phyloP scores from a whole-genome alignment of 176 grass and related monocot species.

The Ensete glaucum region DNA sequence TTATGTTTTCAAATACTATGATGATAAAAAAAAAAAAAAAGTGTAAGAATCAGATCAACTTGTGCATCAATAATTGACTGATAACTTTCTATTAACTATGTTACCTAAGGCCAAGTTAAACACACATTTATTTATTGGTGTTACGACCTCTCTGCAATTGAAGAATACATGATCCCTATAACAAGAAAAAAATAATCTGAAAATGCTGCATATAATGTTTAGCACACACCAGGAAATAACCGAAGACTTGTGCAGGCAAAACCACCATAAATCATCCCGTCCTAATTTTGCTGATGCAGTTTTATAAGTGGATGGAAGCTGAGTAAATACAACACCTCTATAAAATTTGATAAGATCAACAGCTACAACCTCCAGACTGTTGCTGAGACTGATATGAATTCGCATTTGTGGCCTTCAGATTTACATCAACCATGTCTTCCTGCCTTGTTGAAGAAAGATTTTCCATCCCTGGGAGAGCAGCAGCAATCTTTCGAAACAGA shows the following conservation, averaged over 20 bases:
- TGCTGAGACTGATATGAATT: conserved; percentile 29
- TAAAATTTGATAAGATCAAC: conserved; percentile 12
- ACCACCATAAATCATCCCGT: neutral
- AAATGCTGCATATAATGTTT: neutral
- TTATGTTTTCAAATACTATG: too few relatives aligned
- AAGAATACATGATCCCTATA: neutral
- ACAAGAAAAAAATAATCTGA: neutral
- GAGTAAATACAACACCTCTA: neutral
- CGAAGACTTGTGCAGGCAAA: neutral
- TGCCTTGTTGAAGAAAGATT: conserved; percentile 34
- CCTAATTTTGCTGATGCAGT: neutral
- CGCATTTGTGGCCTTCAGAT: conserved; percentile 29
- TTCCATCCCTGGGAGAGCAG: conserved; percentile 43
- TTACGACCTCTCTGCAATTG: neutral
- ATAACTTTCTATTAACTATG: too few relatives aligned
- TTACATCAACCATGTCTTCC: conserved; percentile 51
- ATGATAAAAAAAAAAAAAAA: too few relatives aligned
- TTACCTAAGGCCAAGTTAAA: neutral
- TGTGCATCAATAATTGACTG: too few relatives aligned
- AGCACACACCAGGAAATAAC: neutral
- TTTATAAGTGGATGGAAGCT: neutral
- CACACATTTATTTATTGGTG: neutral
- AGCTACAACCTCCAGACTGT: conserved; percentile 35
- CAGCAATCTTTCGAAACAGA: conserved; percentile 39
- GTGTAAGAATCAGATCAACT: too few relatives aligned